Base-by-base conservation (phyloP, 2,329 filamentous ascomycete genomes). In the Calonectria naviculata region DNA sequence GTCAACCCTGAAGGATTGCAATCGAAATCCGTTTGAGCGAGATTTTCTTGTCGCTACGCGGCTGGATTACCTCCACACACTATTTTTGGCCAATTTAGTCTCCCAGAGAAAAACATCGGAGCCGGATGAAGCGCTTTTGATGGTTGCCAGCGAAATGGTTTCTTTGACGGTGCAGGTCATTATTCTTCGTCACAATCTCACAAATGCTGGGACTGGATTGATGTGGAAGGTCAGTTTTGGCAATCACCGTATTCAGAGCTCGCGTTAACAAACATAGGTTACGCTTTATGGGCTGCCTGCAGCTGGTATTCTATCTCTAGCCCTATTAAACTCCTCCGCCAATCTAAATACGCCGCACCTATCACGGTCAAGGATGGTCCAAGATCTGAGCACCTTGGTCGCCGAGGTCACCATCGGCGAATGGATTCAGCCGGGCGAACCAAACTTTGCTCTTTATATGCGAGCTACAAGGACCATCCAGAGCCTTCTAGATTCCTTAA, bases 371-470 rank as follows among this genome's bases (percentile, higher is more conserved):
- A 71, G 65, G 29, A 64, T 73, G 41, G 47, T 75, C 2, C 73
- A 74, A 38, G 63, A 74, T 56, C 52, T 75, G 19, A 74, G 72
- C 13, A 65, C 71, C 3, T 29, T 75, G 5, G 70, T 72, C 12
- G 70, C 72, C 3, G 73, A 74, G 46, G 38, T 74, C 29, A 65
- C 49, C 17, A 70, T 61, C 0, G 73, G 73, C 3, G 68, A 68
- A 8, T 54, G 60, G 26, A 71, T 75, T 5, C 67, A 71, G 21
- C 65, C 62, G 3, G 72, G 70, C 6, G 72, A 74, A n/a, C 72
- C 73, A 3, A 75, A 75, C 24, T 75, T 67, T 58, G 72, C 73
- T 8, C 64, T 75, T 4, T 72, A 74, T 21, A 69, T 66, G 15
- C 67, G 70, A 4, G 73, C 72, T 1, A 75, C 73, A 9, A 26